These are phyloP conservation scores for Aspergillus incahuasiensis DNA, from an alignment of 495 filamentous ascomycete species.

Conservation along the genomic window DNA sequence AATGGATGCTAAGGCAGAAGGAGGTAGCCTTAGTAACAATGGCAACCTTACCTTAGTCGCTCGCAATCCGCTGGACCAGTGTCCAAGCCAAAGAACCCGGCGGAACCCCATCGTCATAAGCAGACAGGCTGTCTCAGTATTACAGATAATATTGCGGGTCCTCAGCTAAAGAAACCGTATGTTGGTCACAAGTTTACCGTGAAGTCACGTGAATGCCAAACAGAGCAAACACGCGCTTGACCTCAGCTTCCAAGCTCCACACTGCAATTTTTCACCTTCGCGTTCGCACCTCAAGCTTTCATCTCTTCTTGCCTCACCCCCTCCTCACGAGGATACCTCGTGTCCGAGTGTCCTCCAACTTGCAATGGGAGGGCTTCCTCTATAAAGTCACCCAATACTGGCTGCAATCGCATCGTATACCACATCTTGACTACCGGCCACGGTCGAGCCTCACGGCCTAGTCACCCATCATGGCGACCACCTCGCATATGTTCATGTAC, in stretches of 20 bases:
- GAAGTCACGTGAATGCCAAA: conserved; percentile 14
- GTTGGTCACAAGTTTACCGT: background rate
- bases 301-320: background rate
- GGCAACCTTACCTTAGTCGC: background rate
- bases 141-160: background rate
- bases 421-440: conserved; percentile 11
- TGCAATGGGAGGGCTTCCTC: conserved; percentile 39
- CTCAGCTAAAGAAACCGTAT: background rate
- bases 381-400: conserved; percentile 19
- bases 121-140: background rate
- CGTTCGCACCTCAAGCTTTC: conserved; percentile 9
- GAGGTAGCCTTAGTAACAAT: background rate
- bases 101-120: conserved; percentile 36
- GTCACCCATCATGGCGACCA: conserved; percentile 79
- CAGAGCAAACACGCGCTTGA: conserved; percentile 17
- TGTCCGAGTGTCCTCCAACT: conserved; percentile 26
- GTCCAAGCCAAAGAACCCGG: conserved; percentile 25
- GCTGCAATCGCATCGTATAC: conserved; percentile 34
- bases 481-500: conserved; percentile 97
- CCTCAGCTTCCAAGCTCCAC: conserved; percentile 18
- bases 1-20: background rate
- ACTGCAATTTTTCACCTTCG: conserved; percentile 32
- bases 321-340: conserved; percentile 21
- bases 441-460: conserved; percentile 15
- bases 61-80: too few species aligned